These are phyloP conservation scores for Yarrowia sp. DNA, from an alignment of 805 yeast species.

Conservation along the genomic window DNA sequence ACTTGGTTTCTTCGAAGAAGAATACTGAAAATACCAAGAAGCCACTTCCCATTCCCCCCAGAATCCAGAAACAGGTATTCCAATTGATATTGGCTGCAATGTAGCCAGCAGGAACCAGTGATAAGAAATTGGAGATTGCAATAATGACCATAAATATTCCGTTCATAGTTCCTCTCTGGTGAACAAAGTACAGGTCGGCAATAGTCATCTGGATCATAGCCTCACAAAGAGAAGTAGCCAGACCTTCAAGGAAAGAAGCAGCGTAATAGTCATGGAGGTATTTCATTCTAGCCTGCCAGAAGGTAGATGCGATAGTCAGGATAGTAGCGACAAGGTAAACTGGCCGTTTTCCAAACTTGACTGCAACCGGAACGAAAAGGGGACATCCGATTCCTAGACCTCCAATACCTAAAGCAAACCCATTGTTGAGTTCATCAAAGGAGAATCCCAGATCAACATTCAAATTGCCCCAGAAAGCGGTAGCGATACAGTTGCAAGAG, in stretches of 20 bases:
- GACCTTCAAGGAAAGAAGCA: neutral
- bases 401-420: neutral
- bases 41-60: neutral
- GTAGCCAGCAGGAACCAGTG: neutral
- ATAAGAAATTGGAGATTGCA: neutral
- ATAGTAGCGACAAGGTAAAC: neutral
- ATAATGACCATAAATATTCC: neutral
- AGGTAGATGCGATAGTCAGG: neutral
- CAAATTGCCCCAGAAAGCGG: neutral
- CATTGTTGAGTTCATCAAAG: neutral
- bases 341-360: neutral
- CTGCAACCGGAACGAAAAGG: neutral
- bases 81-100: neutral
- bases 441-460: neutral
- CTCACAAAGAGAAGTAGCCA: constrained; percentile 1
- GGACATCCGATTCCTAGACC: constrained; percentile 2
- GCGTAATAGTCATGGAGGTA: neutral
- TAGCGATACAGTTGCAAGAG: neutral
- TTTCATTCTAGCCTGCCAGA: constrained; percentile 1
- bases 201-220: neutral
- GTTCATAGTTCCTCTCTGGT: constrained; percentile 8
- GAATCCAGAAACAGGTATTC: neutral
- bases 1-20: neutral
- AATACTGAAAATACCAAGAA: neutral
- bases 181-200: constrained; percentile 2